A percentile compares a stretch with the other conserved stretches of the same genome.
Conservation (phyloP, 2,329 filamentous ascomycete species). For the Penicillium capsulatum region DNA sequence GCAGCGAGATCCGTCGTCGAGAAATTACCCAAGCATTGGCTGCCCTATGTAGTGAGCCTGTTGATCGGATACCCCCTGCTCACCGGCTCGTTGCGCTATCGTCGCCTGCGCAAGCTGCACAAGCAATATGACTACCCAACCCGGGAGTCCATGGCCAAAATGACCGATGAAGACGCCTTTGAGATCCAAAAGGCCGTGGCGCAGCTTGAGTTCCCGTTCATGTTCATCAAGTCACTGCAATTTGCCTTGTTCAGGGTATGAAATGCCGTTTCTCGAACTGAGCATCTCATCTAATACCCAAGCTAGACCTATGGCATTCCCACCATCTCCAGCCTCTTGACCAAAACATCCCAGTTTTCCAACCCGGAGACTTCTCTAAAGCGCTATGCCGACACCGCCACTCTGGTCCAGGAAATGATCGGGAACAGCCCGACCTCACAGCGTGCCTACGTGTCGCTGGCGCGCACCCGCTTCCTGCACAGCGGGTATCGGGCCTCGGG, state of each 20-base stretch:
- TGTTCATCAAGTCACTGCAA: conserved; percentile 49
- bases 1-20: conserved; percentile 2
- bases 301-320: conserved; percentile 55
- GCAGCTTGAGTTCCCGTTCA: conserved; percentile 55
- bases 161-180: conserved; percentile 54
- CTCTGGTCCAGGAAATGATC: conserved; percentile 49
- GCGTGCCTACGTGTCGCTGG: conserved; percentile 51
- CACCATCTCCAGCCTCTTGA: conserved; percentile 49
- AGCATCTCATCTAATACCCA: background rate
- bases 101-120: conserved; percentile 36
- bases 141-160: conserved; percentile 45
- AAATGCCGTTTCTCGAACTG: background rate
- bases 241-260: conserved; percentile 57
- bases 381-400: conserved; percentile 51
- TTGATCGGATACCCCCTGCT: conserved; percentile 28
- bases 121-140: conserved; percentile 45
- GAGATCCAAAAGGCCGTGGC: conserved; percentile 46
- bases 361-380: conserved; percentile 48
- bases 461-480: conserved; percentile 63
- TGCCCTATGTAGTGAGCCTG: conserved; percentile 22
- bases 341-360: conserved; percentile 49
- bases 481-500: conserved; percentile 53
- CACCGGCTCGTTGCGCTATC: conserved; percentile 29
- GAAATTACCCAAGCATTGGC: conserved; percentile 14
- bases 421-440: conserved; percentile 42